phyloP scores from a whole-genome alignment of 208 protist genomes.

The Strigomonas oncopelti region DNA sequence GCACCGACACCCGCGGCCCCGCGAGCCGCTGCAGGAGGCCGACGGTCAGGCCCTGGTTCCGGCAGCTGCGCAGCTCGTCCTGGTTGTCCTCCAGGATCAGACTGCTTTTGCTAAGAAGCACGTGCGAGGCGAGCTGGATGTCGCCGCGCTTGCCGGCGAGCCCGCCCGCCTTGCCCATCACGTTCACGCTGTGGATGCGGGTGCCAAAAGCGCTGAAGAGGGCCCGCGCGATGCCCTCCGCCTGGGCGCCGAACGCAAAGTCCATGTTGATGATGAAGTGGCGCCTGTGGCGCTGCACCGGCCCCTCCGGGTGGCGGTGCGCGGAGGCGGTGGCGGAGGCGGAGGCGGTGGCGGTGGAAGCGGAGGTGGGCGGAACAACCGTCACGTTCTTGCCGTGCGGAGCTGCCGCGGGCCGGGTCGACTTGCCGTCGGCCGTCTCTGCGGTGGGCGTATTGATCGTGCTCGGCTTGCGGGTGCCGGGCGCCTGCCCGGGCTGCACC shows the following conservation, averaged over 20 bases:
- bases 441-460: neutral
- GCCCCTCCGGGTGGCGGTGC: neutral
- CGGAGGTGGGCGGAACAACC: neutral
- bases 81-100: slow-evolving; percentile 82
- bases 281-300: slow-evolving; percentile 9
- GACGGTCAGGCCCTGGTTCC: slow-evolving; percentile 68
- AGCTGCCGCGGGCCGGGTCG: neutral
- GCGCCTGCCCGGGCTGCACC: neutral
- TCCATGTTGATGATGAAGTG: slow-evolving; percentile 92
- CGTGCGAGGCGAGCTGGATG: slow-evolving; percentile 82
- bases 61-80: slow-evolving; percentile 79
- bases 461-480: neutral
- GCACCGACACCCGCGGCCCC: slow-evolving; percentile 42
- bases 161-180: slow-evolving; percentile 88
- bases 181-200: slow-evolving; percentile 78
- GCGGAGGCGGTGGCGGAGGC: neutral
- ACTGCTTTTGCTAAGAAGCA: slow-evolving; percentile 80
- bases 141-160: slow-evolving; percentile 83
- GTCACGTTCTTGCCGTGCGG: neutral
- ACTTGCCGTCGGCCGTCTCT: neutral
- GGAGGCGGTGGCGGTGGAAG: neutral
- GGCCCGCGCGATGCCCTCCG: slow-evolving; percentile 73
- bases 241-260: slow-evolving; percentile 87
- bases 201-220: slow-evolving; percentile 80
- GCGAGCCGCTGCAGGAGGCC: slow-evolving; percentile 52